Base-by-base conservation (phyloP, 2,329 filamentous ascomycete genomes). In the Hypoxylon sp. region DNA sequence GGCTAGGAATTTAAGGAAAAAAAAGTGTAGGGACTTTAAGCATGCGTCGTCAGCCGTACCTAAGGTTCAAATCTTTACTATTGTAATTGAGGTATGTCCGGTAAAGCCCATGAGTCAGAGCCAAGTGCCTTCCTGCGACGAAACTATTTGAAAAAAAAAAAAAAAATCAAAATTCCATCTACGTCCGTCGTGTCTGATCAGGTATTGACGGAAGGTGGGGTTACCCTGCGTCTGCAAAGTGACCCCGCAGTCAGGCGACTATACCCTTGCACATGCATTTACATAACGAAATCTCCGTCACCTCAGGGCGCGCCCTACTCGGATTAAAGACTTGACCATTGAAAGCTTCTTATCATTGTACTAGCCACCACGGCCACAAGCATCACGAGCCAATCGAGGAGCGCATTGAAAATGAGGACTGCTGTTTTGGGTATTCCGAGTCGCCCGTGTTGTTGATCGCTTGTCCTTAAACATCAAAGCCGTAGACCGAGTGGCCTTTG, bases 241-340 rank as follows among this genome's bases (percentile, higher is more conserved):
- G 64, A 64, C 64, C 64, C 64, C 64, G 64, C 64, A 66, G 49
- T 63, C 57, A 49, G 64, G 56, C 57, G 53, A 56, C 49, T 43
- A 48, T 6, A 17, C 50, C 56, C 49, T 20, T 57, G 59, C 57
- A 59, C n/a, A 15, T 37, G 50, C 37, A 56, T 56, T 24, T 63
- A 58, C 28, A 48, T 32, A 41, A 28, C 8, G 32, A 34, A 4
- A 43, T 32, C 26, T 47, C 32, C 49, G 32, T 22, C 48, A 19
- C 19, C 30, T 32, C 30, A 32, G 24, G 24, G 24, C 30, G 7
- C 11, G 32, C 32, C n/a, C 32, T 37, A 41, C 37, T 41, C 37
- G 6, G 37, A 41, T 41, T 41, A 41, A 41, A 13, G 37, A n/a
- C 13, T 41, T 10, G 2, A 20, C 37, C 37, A 41, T 17, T 41